Evolutionary conservation across 2,329 filamentous ascomycete species (phyloP), one percentile per base, ranked within the genome.

Genomic region (Colletotrichum cereale): DNA sequence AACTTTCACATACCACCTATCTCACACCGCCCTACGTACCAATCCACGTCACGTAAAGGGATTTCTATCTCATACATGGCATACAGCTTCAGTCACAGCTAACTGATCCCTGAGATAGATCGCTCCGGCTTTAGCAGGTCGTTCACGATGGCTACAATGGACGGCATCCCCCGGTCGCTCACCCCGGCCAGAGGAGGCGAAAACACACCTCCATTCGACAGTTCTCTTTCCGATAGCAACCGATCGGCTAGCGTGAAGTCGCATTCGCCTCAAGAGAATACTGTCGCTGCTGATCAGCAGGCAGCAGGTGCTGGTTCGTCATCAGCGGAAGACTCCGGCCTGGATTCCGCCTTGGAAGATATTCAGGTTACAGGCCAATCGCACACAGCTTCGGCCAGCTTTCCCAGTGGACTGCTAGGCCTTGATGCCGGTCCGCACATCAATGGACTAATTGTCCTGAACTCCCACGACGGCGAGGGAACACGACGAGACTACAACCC

Each of bases 401-500:
- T 18, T 12, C 31, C 18, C 1, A 52, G 11, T 16, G 5, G 2
- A 38, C 5, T 7, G 5, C 34, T 18, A 2, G n/a, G 24, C 16
- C n/a, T 38, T 3, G 36, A 24, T 21, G 38, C 26, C 12, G 36
- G 55, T 11, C 24, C 55, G 3, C 26, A 55, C 21, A 10, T 18
- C 21, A 62, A 52, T 16, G 47, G 47, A 40, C n/a, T 62, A 11
- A 18, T 29, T 4, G 6, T 55, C 18, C 34, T 44, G 36, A 18
- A 31, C 8, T 14, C 38, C 18, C 36, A 42, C 2, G 48, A 55
- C 11, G 36, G 11, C 8, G 29, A 40, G 38, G 24, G 16, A 10
- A 6, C 26, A 56, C 21, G 21, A 16, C 38, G n/a, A 29, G 40
- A 44, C 31, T 72, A 72, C 36, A 62, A 72, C 26, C 34, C 70